Evolutionary conservation across 192 early-diverging fungal species (phyloP), one percentile per base, ranked within the genome.

Genomic region (Haplosporangium gracile): DNA sequence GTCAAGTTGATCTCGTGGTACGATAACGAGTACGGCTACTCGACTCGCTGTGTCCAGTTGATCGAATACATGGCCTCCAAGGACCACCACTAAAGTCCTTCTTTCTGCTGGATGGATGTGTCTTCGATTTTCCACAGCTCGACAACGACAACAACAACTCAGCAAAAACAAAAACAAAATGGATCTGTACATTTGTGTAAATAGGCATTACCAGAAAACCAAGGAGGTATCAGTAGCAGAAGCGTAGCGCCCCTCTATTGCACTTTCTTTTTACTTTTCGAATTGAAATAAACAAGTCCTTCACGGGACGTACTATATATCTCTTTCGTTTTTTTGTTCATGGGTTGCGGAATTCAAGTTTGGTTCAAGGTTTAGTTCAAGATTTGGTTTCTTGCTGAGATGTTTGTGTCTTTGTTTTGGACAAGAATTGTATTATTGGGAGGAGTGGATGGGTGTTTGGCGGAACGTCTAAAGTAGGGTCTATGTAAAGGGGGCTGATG

Each of bases 1-100:
- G 96, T 99, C 93, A 99, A 99, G 96, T 83, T 99, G 36, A 91
- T 99, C 70, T 93, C 97, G 49, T 98, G 96, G 95, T 98, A 97
- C 91, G 96, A 97, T 89, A 93, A 90, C 63, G 95, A 99, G 91
- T 94, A 89, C 82, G 98, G 97, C 78, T 99, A 99, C 95, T 95
- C 95, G 32, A 91, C 89, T 89, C 96, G 97, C 89, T 95, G 97
- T 68, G 90, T 98, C 42, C 97, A 99, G 92, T 91, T 99, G 68
- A 92, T 98, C 90, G 76, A 88, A 87, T 94, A 91, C 91, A 91
- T 96, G 88, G 93, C 95, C 73, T 68, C 70, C 73, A 85, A 85
- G 76, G 74, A 85, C 69, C 60, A 65, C 60, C 60, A 65, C 60
- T 65, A 65, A 65, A 65, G 11, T 10, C 55, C 7, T 55, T 55